Base-by-base conservation (phyloP, 768 basidiomycete genomes). In the Asterophora parasitica region DNA sequence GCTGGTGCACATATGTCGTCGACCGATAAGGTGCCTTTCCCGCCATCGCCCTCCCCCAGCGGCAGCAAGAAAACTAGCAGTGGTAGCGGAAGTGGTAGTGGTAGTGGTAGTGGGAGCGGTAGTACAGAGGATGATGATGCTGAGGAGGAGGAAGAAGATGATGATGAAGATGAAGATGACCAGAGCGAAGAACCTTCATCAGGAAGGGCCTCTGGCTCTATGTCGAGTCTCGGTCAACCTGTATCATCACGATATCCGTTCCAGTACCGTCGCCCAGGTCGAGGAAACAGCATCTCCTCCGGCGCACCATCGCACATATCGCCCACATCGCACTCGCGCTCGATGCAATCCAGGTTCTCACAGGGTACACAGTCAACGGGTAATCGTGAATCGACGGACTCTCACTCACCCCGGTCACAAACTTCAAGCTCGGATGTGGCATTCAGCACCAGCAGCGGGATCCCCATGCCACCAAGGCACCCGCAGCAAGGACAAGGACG, bases 211-310 rank as follows among this genome's bases (percentile, higher is more conserved):
- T 88, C 88, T 0, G 86, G 81, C 15, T 92, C 90, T 7, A 82
- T 92, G 82, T 92, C 89, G 3, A 88, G 85, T 51, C 76, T 92
- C 4, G 90, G 90, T 2, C 83, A 85, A 17, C 89, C 88, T 1
- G 73, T 92, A 44, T 64, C 69, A 28, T 81, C 85, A 17, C 76
- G 82, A 0, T 85, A 83, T 58, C 86, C 85, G 8, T 86, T 87
- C 74, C 73, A 78, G 44, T 77, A 79, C 63, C 80, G 82, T 15
- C 74, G 74, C 2, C 77, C 77, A 13, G 33, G 61, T 1, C 75
- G 77, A 7, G 76, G 80, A 0, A 69, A 65, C 35, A 65, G 64
- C 49, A 42, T 49, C 5, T 77, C 73, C 5, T 74, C 73, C 10
- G 65, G 69, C 39, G 62, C 63, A 13, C 55, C 69, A 51, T 74